phyloP scores from a whole-genome alignment of 2,329 filamentous ascomycete species.

The Escovopsis sp. region DNA sequence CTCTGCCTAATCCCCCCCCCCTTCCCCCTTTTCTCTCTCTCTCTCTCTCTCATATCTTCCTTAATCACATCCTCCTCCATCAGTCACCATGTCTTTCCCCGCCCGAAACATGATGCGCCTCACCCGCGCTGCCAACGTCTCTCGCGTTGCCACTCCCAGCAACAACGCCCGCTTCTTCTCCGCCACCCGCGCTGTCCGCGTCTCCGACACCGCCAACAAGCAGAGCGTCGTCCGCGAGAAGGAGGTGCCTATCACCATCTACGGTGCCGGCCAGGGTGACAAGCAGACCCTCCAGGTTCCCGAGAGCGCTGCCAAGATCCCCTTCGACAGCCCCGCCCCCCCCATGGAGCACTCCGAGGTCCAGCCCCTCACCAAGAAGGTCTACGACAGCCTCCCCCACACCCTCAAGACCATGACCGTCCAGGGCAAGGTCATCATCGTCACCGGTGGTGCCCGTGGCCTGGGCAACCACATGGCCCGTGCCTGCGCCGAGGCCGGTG shows the following conservation, averaged over 20 bases:
- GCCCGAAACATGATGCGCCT: slow-evolving; percentile 21
- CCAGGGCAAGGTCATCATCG: slow-evolving; percentile 54
- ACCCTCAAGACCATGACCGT: slow-evolving; percentile 57
- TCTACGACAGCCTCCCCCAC: slow-evolving; percentile 42
- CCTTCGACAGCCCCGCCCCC: slow-evolving; percentile 25
- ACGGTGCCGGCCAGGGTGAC: slow-evolving; percentile 32
- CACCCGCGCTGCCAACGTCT: slow-evolving; percentile 17
- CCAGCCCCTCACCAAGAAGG: slow-evolving; percentile 35
- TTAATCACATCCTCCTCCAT: slow-evolving; percentile 1
- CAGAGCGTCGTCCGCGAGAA: slow-evolving; percentile 41
- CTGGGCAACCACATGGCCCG: slow-evolving; percentile 69
- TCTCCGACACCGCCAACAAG: slow-evolving; percentile 27
- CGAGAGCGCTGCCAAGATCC: slow-evolving; percentile 25
- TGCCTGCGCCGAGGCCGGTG: slow-evolving; percentile 61
- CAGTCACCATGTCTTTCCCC: slow-evolving; percentile 20
- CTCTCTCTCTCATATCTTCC: background rate
- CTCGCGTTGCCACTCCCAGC: slow-evolving; percentile 12
- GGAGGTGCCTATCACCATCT: slow-evolving; percentile 42
- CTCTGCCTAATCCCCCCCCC: background rate
- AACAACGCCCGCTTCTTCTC: slow-evolving; percentile 20
- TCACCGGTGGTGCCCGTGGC: slow-evolving; percentile 64
- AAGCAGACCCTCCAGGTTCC: slow-evolving; percentile 41
- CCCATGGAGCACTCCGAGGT: slow-evolving; percentile 32
- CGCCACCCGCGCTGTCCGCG: slow-evolving; percentile 15
- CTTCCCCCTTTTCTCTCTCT: slow-evolving; percentile 1